phyloP scores from a whole-genome alignment of 2,329 filamentous ascomycete genomes.

The Penicillium thymicola region DNA sequence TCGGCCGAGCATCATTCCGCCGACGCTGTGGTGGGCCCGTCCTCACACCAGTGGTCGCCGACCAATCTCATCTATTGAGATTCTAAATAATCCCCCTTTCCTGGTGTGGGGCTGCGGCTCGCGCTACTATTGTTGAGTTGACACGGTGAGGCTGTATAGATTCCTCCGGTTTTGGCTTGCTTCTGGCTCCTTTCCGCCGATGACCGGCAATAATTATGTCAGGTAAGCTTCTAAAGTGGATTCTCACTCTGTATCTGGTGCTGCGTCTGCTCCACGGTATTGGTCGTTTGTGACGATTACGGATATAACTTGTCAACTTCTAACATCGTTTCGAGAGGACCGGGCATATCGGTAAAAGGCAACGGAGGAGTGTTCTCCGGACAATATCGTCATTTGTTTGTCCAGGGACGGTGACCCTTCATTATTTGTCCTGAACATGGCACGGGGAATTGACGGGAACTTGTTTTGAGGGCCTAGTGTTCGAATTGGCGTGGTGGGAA shows the following conservation, averaged over 20 bases:
- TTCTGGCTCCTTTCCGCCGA: conserved; percentile 15
- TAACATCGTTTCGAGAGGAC: neutral
- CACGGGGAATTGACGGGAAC: neutral
- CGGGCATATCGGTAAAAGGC: neutral
- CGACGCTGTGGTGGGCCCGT: neutral
- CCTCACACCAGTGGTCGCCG: neutral
- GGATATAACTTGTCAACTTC: neutral
- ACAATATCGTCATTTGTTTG: neutral
- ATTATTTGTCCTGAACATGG: neutral
- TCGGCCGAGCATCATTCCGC: neutral
- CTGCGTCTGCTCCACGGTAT: neutral
- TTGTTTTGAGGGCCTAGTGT: neutral
- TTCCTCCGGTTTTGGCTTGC: conserved; percentile 15
- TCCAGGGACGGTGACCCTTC: neutral
- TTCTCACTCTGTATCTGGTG: neutral
- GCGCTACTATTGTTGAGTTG: conserved; percentile 7
- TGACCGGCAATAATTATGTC: conserved; percentile 17
- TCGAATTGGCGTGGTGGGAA: neutral
- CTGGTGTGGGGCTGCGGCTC: conserved; percentile 4
- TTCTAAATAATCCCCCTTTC: neutral
- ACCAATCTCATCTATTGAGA: conserved; percentile 8
- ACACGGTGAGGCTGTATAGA: neutral
- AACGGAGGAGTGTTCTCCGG: conserved; percentile 5
- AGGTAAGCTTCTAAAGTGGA: neutral
- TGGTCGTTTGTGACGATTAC: conserved; percentile 3